phyloP scores from a whole-genome alignment of 305 asterid species.

The Fraxinus nigra region DNA sequence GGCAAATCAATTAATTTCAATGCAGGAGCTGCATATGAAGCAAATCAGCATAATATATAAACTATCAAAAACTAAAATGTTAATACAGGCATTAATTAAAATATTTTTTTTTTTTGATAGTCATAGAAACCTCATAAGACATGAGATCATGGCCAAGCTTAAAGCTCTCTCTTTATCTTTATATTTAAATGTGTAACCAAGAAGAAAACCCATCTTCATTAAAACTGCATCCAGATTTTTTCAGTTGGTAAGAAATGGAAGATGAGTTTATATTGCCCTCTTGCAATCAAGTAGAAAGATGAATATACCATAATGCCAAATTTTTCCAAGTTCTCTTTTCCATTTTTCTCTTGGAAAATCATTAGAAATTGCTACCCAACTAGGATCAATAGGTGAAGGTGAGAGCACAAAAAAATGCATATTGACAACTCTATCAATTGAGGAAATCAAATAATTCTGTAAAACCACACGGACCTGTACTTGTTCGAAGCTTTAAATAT shows the following conservation, averaged over 20 bases:
- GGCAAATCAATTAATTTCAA: constrained; percentile 85
- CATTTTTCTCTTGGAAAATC: not conserved
- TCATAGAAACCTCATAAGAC: not conserved
- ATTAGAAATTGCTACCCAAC: not conserved
- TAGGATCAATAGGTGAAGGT: not conserved
- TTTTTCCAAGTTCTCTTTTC: not conserved
- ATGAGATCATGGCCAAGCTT: not conserved
- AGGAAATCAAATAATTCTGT: not conserved
- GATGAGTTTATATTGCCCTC: not conserved
- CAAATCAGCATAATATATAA: constrained; percentile 16
- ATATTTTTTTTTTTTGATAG: not conserved
- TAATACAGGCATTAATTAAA: not conserved
- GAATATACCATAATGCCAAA: not conserved
- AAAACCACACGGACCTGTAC: constrained; percentile 65
- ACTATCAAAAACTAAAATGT: constrained; percentile 4
- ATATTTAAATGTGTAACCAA: not conserved
- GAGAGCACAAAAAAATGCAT: constrained; percentile 16
- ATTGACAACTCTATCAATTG: not conserved
- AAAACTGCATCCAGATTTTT: not conserved
- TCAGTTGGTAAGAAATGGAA: not conserved
- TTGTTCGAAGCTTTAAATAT: constrained; percentile 86
- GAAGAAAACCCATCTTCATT: not conserved
- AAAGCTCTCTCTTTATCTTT: not conserved
- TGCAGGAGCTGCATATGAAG: constrained; percentile 67
- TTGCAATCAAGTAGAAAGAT: not conserved